phyloP scores from a whole-genome alignment of 192 early-diverging fungal genomes.

The Coemansia sp. region DNA sequence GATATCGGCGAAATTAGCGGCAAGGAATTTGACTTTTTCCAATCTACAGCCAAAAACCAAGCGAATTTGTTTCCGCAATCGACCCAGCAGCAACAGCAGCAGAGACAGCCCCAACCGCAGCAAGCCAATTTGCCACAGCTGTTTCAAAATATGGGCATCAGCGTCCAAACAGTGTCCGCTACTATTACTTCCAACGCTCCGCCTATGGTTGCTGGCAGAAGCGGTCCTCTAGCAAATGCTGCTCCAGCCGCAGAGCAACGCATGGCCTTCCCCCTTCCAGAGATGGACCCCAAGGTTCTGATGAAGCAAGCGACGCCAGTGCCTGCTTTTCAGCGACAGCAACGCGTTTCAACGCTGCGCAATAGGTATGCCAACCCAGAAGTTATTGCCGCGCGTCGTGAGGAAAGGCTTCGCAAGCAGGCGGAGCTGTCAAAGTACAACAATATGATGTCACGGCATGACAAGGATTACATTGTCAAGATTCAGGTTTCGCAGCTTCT shows the following conservation, averaged over 20 bases:
- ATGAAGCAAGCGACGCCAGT: constrained; percentile 11
- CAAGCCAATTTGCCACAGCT: constrained; percentile 12
- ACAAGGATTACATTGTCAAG: constrained; percentile 92
- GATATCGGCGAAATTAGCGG: constrained; percentile 46
- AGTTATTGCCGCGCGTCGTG: constrained; percentile 29
- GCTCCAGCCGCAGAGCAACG: not conserved
- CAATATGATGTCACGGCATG: constrained; percentile 87
- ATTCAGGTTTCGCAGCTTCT: constrained; percentile 96
- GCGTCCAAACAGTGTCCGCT: not conserved
- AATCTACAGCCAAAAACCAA: constrained; percentile 45
- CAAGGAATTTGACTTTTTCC: constrained; percentile 70
- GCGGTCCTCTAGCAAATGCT: not conserved
- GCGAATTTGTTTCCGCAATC: not conserved
- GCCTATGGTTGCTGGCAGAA: not conserved
- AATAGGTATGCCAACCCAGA: constrained; percentile 19
- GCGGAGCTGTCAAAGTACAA: constrained; percentile 72
- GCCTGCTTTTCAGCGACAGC: not conserved
- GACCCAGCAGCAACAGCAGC: constrained; percentile 1
- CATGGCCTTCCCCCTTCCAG: constrained; percentile 67
- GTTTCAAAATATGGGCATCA: constrained; percentile 25
- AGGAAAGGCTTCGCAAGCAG: constrained; percentile 34
- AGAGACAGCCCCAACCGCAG: constrained; percentile 1
- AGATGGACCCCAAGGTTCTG: constrained; percentile 66
- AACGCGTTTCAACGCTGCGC: not conserved
- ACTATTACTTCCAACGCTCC: not conserved